Base-by-base conservation (phyloP, 768 basidiomycete species). In the Leccinellum luteum region DNA sequence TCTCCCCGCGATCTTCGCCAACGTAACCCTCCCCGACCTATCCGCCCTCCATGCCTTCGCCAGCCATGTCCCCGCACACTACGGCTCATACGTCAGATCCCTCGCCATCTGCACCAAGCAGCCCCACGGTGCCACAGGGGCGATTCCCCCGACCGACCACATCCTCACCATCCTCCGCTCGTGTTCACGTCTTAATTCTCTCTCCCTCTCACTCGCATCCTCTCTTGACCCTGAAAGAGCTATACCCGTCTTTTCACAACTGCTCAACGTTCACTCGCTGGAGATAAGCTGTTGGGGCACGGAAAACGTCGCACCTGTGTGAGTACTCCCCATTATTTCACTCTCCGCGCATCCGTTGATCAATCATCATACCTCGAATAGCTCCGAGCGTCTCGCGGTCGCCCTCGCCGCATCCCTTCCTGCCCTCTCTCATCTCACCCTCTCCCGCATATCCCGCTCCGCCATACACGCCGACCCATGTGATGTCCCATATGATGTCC, bases 401-500 rank as follows among this genome's bases (percentile, higher is more conserved):
- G 80, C 83, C 6, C 84, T 90, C 59, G 87, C 87, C 0, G 81
- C 83, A 2, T 81, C 82, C 1, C 70, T 84, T 4, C 81, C 81
- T 14, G 71, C 75, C 64, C 79, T 90, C 48, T 68, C 79, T 48
- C 76, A 81, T 49, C 78, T 90, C 51, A 75, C 79, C 5, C 75
- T 90, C 12, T 81, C 85, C 52, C 82, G 81, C 64, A 80, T 90
- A 64, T 81, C 84, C 15, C 85, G 88, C 54, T 89, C 87, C 1
- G 75, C 76, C 30, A 53, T 87, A n/a, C 86, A 89, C 66, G 83
- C 86, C 23, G 81, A 80, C 64, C 84, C 81, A 0, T 73, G 72
- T 25, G 64, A 66, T 19, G 66, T 66, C 45, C 72, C 68, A 0
- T 63, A 53, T 19, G 79, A 76, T 56, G 77, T 87, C 30, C 88